These are phyloP conservation scores for Paraphaeosphaeria sporulosa DNA, from an alignment of 2,329 filamentous ascomycete species.

Conservation along the genomic window DNA sequence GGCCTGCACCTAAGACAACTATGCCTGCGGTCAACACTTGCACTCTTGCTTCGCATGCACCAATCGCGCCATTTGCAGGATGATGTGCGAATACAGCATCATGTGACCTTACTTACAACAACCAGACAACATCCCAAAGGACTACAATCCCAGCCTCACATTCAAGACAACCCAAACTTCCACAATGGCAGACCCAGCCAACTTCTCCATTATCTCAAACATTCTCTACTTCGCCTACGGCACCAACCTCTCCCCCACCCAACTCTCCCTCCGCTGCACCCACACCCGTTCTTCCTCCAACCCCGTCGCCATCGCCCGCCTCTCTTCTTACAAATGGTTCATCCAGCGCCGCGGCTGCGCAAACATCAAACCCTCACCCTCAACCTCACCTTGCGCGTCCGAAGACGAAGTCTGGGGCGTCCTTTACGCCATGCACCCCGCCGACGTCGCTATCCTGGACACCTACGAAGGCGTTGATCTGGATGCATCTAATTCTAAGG, in stretches of 20 bases:
- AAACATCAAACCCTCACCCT: not conserved
- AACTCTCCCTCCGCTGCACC: slow-evolving; percentile 11
- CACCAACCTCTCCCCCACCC: slow-evolving; percentile 11
- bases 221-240: slow-evolving; percentile 16
- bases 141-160: too few species aligned
- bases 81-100: not conserved
- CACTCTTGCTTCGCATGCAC: not conserved
- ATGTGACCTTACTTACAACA: not conserved
- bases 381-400: not conserved
- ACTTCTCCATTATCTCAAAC: not conserved
- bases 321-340: slow-evolving; percentile 10
- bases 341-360: slow-evolving; percentile 10
- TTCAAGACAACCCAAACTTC: too few species aligned
- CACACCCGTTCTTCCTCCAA: not conserved
- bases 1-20: not conserved
- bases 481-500: not conserved
- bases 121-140: not conserved
- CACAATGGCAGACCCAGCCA: too few species aligned
- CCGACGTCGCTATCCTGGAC: slow-evolving; percentile 8
- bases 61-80: not conserved
- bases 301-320: slow-evolving; percentile 10
- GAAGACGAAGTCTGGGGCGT: slow-evolving; percentile 11
- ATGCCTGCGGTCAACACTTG: not conserved
- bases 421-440: slow-evolving; percentile 9
- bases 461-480: slow-evolving; percentile 10